A percentile compares a stretch with the other conserved stretches of the same genome.
Evolutionary conservation across 495 filamentous ascomycete species (phyloP).

Genomic region (Chaetomium cochliodes): DNA sequence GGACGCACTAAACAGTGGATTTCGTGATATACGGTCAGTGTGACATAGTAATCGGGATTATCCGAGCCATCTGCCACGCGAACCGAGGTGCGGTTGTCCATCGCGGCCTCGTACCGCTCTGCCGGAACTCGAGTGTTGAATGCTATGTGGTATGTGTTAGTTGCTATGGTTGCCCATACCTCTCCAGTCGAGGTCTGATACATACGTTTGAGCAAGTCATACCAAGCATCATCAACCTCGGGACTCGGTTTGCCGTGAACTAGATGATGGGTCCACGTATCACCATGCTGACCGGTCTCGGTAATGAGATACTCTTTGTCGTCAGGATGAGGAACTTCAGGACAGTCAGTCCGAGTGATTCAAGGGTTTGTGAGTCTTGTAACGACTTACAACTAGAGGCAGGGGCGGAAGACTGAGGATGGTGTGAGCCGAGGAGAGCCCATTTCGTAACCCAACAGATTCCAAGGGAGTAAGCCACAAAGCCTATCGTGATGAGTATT

Average conservation of each 20-base stretch:
- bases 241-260: conserved; percentile 16
- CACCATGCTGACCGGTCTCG: conserved; percentile 7
- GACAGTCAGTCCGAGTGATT: not conserved
- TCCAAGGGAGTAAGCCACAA: conserved; percentile 4
- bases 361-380: not conserved
- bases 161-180: not conserved
- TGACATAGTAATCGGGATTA: conserved; percentile 21
- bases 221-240: conserved; percentile 20
- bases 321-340: conserved; percentile 18
- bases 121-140: conserved; percentile 23
- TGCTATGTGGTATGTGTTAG: not conserved
- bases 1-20: conserved; percentile 17
- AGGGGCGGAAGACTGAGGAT: not conserved
- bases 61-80: conserved; percentile 9
- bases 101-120: conserved; percentile 10
- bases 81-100: conserved; percentile 9
- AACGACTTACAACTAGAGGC: conserved; percentile 5
- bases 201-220: conserved; percentile 18
- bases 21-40: conserved; percentile 22
- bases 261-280: conserved; percentile 7
- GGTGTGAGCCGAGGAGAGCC: not conserved
- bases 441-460: conserved; percentile 12
- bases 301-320: conserved; percentile 16
- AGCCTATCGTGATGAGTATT: not conserved
- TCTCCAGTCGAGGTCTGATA: not conserved